Evolutionary conservation across 805 yeast species (phyloP), one percentile per base, ranked within the genome.

Genomic region (Ogataea pilisensis): DNA sequence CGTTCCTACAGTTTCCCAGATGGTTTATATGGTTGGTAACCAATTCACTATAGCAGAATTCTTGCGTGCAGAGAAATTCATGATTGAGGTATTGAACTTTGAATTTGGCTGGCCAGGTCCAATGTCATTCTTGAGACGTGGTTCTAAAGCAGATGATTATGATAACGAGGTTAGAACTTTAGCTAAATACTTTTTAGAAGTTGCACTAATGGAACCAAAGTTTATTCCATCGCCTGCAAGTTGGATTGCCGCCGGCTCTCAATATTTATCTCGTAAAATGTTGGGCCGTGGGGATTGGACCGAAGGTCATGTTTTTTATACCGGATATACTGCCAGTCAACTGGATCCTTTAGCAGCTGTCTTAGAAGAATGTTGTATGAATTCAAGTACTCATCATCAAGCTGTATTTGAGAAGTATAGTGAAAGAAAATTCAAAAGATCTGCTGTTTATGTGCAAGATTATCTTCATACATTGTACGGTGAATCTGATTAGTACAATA

Each of bases 331-430:
- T 31, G 83, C 80, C 51, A 76, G 74, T 36, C 98, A 93, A 69
- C 72, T 93, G 37, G 69, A 73, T 46, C 95, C 96, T 14, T 73
- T 90, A 48, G 93, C 95, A 2, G 75, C 77, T 28, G 72, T 73
- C 6, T 68, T 90, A 39, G 71, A 89, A 54, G 88, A 82, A 46
- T 78, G 83, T 49, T 80, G 89, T 59, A 64, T 75, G 48, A 65
- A 71, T 42, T 79, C 87, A 11, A 61, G 67, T 36, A 66, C 63
- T 27, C 82, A 80, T 58, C 93, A 85, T 62, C 80, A 77, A 56
- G 88, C 95, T 5, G 82, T 93, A 33, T 91, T 66, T 62, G 95
- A 89, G 51, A 93, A 93, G 65, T 93, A 93, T 66, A 78, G 82
- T 54, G 95, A 87, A 58, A 75, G 90, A 50, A 78, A 85, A 55